Evolutionary conservation across 345 rosid species (phyloP).

Genomic region (Aethionema arabicum): DNA sequence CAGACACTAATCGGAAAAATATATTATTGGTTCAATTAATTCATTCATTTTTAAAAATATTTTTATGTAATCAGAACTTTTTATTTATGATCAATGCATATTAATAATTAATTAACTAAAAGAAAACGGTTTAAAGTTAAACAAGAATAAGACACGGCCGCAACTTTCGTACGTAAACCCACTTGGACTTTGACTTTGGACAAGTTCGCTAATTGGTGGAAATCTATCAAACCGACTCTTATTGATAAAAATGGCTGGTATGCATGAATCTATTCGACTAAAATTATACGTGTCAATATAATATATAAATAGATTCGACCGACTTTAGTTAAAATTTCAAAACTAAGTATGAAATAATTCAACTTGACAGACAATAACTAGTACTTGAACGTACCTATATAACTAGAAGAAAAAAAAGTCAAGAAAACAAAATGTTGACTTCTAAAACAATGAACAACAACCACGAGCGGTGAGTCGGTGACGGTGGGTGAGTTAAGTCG

Average conservation of each 20-base stretch:
- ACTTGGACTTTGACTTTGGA: slow-evolving; percentile 15
- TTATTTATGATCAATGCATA: too few relatives aligned
- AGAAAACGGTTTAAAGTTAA: not conserved
- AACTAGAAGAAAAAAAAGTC: not conserved
- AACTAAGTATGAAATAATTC: slow-evolving; percentile 3
- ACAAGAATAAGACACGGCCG: slow-evolving; percentile 17
- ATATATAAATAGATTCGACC: slow-evolving; percentile 5
- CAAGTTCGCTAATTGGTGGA: slow-evolving; percentile 17
- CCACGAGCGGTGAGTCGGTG: slow-evolving; percentile 27
- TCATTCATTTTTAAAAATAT: too few relatives aligned
- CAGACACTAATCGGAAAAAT: too few relatives aligned
- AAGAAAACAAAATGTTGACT: slow-evolving; percentile 2
- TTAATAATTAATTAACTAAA: too few relatives aligned
- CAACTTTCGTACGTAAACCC: slow-evolving; percentile 15
- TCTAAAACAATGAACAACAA: not conserved
- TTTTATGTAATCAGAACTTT: too few relatives aligned
- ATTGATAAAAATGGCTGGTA: not conserved
- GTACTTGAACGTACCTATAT: slow-evolving; percentile 7
- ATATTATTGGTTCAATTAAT: too few relatives aligned
- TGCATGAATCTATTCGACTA: not conserved
- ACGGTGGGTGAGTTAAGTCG: not conserved
- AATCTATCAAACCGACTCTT: slow-evolving; percentile 14
- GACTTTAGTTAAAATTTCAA: not conserved
- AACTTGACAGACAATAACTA: slow-evolving; percentile 18
- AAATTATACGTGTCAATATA: not conserved